A percentile compares a stretch with the other conserved stretches of the same genome.
phyloP scores from a whole-genome alignment of 2,329 filamentous ascomycete genomes.

The Colletotrichum sp. region DNA sequence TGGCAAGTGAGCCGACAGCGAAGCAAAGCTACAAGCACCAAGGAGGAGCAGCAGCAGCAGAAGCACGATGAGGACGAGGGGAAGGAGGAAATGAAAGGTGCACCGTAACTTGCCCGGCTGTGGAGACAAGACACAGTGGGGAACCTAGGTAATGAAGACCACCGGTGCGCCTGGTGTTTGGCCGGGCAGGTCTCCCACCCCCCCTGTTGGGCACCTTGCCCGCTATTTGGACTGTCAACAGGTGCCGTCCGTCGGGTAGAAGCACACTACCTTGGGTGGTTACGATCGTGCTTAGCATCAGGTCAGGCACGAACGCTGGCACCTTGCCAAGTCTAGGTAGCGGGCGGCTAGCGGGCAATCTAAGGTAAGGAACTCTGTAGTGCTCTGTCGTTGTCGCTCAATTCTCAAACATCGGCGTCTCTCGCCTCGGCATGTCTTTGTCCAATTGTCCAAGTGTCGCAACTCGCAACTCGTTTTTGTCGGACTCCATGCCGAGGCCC shows the following conservation, averaged over 20 bases:
- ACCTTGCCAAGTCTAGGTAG: not conserved
- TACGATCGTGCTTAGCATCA: not conserved
- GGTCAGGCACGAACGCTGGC: not conserved
- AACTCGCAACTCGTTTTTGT: not conserved
- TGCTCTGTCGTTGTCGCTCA: not conserved
- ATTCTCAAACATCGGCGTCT: not conserved
- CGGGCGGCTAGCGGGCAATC: not conserved
- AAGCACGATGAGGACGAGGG: not conserved
- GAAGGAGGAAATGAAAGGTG: not conserved
- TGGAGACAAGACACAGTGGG: not conserved
- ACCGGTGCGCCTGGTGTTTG: not conserved
- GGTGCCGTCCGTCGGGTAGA: not conserved
- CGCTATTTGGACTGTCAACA: not conserved
- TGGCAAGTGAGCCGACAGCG: not conserved
- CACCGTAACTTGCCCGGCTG: not conserved
- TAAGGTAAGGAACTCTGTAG: not conserved
- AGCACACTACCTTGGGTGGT: not conserved
- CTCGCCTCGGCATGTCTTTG: not conserved
- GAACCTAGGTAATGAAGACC: not conserved
- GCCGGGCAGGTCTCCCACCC: not conserved
- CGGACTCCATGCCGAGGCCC: not conserved
- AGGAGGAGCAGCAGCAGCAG: not conserved
- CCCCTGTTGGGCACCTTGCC: not conserved
- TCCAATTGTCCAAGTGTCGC: not conserved
- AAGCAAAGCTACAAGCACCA: not conserved